Evolutionary conservation across 139 green algal species (phyloP), one percentile per base, ranked within the genome.

Genomic region (Picochlorum sp.): DNA sequence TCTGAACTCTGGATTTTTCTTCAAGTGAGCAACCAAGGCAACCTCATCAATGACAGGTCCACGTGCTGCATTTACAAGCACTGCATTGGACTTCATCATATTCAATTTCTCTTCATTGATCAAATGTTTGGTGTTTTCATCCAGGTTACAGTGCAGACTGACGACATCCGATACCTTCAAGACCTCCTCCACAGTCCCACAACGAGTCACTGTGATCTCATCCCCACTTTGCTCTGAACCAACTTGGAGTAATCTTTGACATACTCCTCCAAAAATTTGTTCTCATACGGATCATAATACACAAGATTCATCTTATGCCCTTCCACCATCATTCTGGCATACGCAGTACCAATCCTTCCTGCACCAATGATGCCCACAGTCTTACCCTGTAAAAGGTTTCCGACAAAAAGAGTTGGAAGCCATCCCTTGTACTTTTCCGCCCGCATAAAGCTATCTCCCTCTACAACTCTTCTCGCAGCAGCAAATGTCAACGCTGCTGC

Each of bases 271-370:
- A 90, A 73, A 37, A 71, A 71, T 37, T 72, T 85, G 83, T 94
- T 94, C 50, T 82, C 91, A 82, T 95, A 96, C 24, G 88, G 86
- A 73, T 98, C 92, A 63, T 85, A 97, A 78, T 98, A 98, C 6
- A 98, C 76, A 10, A 98, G 65, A 82, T 98, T 83, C 86, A 96
- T 97, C 76, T 98, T 98, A 89, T 98, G 95, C 1, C 92, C 92
- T 73, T 98, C 92, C 28, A 91, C 88, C 87, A 98, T 95, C 92
- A 98, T 98, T 68, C 86, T 82, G 2, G 92, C 94, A 65, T 98
- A 98, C 1, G 91, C 90, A 14, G 72, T 80, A 32, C 91, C 91
- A 61, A 97, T 97, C 60, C 91, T 83, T 1, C 92, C 92, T 1
- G 92, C 92, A 10, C 92, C 92, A 32, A 98, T 84, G 69, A 98